Percentiles rank a stretch among this genome's conserved stretches.
Conservation (phyloP, 1,284 basidiomycete genomes). For the Ceratobasidium papillatum region DNA sequence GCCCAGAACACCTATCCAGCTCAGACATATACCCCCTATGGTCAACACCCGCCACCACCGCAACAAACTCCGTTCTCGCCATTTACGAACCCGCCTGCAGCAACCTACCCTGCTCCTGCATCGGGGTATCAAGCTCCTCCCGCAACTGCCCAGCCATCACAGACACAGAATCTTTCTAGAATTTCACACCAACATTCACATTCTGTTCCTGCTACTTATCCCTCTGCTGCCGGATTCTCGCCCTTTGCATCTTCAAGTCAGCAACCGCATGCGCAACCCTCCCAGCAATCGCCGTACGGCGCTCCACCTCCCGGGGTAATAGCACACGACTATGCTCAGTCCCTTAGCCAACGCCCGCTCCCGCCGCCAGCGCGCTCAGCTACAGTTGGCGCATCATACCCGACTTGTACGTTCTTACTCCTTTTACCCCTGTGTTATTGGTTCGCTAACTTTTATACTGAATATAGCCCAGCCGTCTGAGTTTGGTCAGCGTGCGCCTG, state of each 20-base stretch:
- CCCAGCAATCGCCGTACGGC: slow-evolving; percentile 5
- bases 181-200: slow-evolving; percentile 36
- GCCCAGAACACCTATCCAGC: slow-evolving; percentile 24
- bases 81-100: slow-evolving; percentile 16
- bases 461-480: slow-evolving; percentile 20
- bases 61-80: slow-evolving; percentile 36
- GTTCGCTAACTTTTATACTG: neutral
- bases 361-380: slow-evolving; percentile 10
- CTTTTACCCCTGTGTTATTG: neutral
- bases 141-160: neutral
- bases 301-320: neutral
- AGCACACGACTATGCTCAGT: slow-evolving; percentile 7
- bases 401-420: neutral
- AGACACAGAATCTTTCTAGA: neutral
- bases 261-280: neutral
- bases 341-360: neutral
- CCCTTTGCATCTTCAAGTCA: slow-evolving; percentile 1
- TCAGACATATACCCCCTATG: slow-evolving; percentile 29
- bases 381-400: neutral
- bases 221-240: neutral
- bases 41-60: slow-evolving; percentile 9
- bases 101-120: neutral
- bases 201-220: slow-evolving; percentile 28
- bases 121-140: slow-evolving; percentile 19
- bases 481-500: slow-evolving; percentile 10